Evolutionary conservation across 176 grass and related monocot genomes (phyloP).

Genomic region (Puya raimondii): DNA sequence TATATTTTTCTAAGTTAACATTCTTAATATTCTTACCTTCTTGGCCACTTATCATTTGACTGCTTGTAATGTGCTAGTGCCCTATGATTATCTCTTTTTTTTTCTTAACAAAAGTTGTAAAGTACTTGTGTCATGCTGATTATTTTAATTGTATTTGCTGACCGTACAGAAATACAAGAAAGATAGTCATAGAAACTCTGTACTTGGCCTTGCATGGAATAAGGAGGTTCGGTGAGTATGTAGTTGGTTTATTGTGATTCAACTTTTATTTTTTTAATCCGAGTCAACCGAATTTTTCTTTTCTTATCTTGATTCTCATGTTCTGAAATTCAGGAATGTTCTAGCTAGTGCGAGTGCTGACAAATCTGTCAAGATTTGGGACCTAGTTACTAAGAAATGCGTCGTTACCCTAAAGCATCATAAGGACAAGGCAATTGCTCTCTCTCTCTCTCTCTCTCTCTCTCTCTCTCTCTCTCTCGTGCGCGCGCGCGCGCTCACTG

Average conservation of each 20-base stretch:
- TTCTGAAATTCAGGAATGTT: conserved; percentile 53
- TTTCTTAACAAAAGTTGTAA: too few species aligned
- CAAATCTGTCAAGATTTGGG: conserved; percentile 81
- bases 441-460: conserved; percentile 15
- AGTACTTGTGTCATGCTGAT: background rate
- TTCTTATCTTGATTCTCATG: background rate
- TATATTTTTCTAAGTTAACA: conserved; percentile 3
- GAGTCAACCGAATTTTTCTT: background rate
- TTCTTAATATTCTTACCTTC: background rate
- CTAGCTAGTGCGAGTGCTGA: conserved; percentile 94
- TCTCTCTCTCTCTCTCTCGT: background rate
- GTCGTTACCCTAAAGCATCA: conserved; percentile 65
- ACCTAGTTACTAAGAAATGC: conserved; percentile 68
- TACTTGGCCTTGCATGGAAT: conserved; percentile 95
- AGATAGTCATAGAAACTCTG: conserved; percentile 68
- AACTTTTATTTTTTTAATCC: background rate
- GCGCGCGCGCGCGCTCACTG: accelerated
- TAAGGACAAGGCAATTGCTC: conserved; percentile 63
- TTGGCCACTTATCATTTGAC: background rate
- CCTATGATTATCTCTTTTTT: too few species aligned
- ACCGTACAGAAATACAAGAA: conserved; percentile 48
- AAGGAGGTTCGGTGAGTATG: conserved; percentile 73
- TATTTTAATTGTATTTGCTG: background rate
- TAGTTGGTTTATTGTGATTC: background rate
- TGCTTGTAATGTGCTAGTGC: too few species aligned